A percentile compares a stretch with the other conserved stretches of the same genome.
Evolutionary conservation across 2,329 filamentous ascomycete genomes (phyloP).

Genomic region (Trichoderma aggressivum): DNA sequence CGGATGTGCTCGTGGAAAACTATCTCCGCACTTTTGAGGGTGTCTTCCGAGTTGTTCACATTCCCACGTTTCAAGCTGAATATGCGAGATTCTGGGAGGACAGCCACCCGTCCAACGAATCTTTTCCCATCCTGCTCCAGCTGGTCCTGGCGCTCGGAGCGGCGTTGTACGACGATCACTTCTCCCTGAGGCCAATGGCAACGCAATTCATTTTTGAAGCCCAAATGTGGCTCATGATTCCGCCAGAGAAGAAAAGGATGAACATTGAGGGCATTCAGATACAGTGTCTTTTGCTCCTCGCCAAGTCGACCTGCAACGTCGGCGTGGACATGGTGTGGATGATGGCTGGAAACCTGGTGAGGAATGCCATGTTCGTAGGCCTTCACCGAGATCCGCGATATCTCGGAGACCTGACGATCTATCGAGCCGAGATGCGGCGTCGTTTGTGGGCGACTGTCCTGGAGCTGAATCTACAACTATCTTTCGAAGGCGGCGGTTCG

Average conservation of each 20-base stretch:
- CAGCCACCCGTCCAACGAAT: slow-evolving; percentile 36
- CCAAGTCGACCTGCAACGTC: slow-evolving; percentile 46
- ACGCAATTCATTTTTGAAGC: slow-evolving; percentile 52
- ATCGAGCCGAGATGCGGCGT: slow-evolving; percentile 52
- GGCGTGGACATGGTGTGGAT: slow-evolving; percentile 53
- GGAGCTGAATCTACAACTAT: slow-evolving; percentile 51
- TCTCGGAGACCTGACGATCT: slow-evolving; percentile 45
- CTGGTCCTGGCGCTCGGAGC: slow-evolving; percentile 52
- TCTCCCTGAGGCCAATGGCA: slow-evolving; percentile 41
- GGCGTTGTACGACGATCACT: slow-evolving; percentile 44
- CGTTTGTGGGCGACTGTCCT: slow-evolving; percentile 56
- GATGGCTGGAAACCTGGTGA: slow-evolving; percentile 46
- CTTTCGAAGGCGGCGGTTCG: slow-evolving; percentile 49
- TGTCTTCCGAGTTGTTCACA: slow-evolving; percentile 54
- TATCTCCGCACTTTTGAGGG: slow-evolving; percentile 57
- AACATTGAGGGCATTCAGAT: slow-evolving; percentile 49
- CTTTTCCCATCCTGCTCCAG: slow-evolving; percentile 52
- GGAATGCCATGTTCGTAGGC: slow-evolving; percentile 56
- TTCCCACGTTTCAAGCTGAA: slow-evolving; percentile 53
- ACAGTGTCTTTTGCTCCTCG: slow-evolving; percentile 49
- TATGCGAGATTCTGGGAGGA: slow-evolving; percentile 51
- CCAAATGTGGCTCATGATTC: slow-evolving; percentile 47
- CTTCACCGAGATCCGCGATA: slow-evolving; percentile 54
- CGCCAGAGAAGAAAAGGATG: slow-evolving; percentile 47
- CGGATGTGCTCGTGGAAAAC: slow-evolving; percentile 49